Evolutionary conservation across 2,329 filamentous ascomycete species (phyloP).

Genomic region (Rhytidhysteron rufulum): DNA sequence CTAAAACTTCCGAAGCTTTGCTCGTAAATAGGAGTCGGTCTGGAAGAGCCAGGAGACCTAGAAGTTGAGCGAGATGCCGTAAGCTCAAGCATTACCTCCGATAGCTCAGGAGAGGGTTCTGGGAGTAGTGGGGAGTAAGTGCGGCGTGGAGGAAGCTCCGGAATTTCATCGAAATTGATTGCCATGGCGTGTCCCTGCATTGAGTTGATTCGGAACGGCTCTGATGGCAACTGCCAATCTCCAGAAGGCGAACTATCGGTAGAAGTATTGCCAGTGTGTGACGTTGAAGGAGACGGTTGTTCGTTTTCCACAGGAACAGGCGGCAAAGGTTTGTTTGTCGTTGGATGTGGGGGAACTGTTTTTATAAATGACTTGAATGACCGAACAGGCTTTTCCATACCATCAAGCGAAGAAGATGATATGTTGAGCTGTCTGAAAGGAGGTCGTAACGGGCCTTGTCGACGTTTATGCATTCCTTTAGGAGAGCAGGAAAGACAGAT

Average conservation of each 20-base stretch:
- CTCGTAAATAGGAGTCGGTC: constrained; percentile 19
- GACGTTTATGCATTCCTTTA: constrained; percentile 20
- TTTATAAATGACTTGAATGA: constrained; percentile 30
- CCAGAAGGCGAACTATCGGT: constrained; percentile 1
- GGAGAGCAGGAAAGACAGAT: constrained; percentile 9
- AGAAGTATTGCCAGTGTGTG: constrained; percentile 7
- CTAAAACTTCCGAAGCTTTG: constrained; percentile 9
- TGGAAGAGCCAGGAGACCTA: constrained; percentile 8
- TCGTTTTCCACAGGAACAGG: constrained; percentile 12
- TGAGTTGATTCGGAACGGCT: constrained; percentile 18
- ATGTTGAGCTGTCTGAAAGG: constrained; percentile 17
- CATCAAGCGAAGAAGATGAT: constrained; percentile 23
- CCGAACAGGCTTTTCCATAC: constrained; percentile 30
- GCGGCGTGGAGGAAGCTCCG: constrained; percentile 5
- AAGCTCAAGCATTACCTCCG: constrained; percentile 12
- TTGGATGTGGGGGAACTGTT: constrained; percentile 16
- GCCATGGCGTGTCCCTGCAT: constrained; percentile 6
- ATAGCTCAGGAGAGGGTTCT: constrained; percentile 21
- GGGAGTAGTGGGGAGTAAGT: constrained; percentile 25
- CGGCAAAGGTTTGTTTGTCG: constrained; percentile 21
- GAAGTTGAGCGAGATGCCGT: constrained; percentile 7
- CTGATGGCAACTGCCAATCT: constrained; percentile 25
- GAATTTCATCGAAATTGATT: neutral
- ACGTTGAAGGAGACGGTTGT: constrained; percentile 6
- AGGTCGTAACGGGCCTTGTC: constrained; percentile 17